Percentiles rank a stretch among this genome's conserved stretches.
These are phyloP conservation scores for Pinus tabuliformis DNA, from an alignment of 75 land plant genomes.

Conservation along the genomic window DNA sequence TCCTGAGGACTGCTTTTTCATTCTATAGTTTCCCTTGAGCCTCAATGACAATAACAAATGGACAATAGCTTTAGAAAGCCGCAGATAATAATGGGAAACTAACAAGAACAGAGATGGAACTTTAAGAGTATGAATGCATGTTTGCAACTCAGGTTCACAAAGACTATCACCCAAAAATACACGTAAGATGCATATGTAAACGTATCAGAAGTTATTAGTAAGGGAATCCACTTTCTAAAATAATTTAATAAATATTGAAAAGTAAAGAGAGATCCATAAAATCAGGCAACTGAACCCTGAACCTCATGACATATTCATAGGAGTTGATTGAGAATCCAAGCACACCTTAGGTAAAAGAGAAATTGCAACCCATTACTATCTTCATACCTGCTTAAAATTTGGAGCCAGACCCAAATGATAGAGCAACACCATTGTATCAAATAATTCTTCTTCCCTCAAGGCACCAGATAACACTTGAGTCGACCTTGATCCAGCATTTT, in stretches of 20 bases:
- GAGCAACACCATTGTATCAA: slow-evolving; percentile 78
- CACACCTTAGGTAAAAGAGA: not conserved
- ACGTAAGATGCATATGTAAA: not conserved
- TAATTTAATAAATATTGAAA: not conserved
- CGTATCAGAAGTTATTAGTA: not conserved
- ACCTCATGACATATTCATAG: not conserved
- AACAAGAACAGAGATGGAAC: no score
- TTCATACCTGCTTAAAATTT: slow-evolving; percentile 79
- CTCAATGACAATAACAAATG: no score
- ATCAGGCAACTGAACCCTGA: not conserved
- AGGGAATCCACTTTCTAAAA: not conserved
- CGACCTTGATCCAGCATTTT: slow-evolving; percentile 25
- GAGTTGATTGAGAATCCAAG: not conserved
- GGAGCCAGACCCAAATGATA: slow-evolving; percentile 89
- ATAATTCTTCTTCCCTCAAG: slow-evolving; percentile 82
- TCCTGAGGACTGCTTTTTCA: no score
- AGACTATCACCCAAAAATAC: no score
- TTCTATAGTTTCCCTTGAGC: no score
- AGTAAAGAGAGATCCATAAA: not conserved
- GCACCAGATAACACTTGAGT: slow-evolving; percentile 52
- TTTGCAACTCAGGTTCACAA: no score
- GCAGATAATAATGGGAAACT: no score
- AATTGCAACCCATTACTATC: not conserved
- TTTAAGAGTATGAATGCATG: no score
- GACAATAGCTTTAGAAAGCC: no score